Evolutionary conservation across 2,329 filamentous ascomycete genomes (phyloP).

Genomic region (Ceratocystis diversiconidia): DNA sequence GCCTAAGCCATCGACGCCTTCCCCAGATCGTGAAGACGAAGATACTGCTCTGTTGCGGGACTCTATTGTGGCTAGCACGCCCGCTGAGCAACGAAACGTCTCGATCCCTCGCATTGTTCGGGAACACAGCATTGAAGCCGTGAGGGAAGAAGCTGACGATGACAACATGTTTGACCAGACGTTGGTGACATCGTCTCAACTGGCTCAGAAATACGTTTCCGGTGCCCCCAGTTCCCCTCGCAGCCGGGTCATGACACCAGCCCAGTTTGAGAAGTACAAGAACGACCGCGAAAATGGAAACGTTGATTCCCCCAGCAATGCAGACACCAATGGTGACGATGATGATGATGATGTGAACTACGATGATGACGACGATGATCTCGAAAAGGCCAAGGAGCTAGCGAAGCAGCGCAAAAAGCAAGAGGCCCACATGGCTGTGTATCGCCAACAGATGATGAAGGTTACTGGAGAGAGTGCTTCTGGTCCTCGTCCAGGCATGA

Average conservation of each 20-base stretch:
- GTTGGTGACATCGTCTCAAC: slow-evolving; percentile 27
- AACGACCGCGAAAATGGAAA: slow-evolving; percentile 52
- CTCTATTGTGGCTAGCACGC: slow-evolving; percentile 35
- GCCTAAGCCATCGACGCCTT: slow-evolving; percentile 24
- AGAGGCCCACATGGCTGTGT: slow-evolving; percentile 77
- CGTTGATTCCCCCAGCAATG: slow-evolving; percentile 25
- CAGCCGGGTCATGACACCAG: slow-evolving; percentile 79
- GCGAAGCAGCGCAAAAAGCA: slow-evolving; percentile 72
- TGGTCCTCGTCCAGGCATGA: slow-evolving; percentile 38
- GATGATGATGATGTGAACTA: slow-evolving; percentile 52
- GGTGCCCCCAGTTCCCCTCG: slow-evolving; percentile 30
- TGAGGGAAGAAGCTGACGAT: slow-evolving; percentile 25
- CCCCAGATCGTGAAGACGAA: slow-evolving; percentile 35
- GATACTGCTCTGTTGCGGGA: slow-evolving; percentile 40
- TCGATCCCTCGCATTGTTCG: background rate
- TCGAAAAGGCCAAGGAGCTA: slow-evolving; percentile 57
- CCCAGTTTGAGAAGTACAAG: slow-evolving; percentile 70
- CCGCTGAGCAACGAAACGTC: slow-evolving; percentile 21
- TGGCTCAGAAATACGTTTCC: slow-evolving; percentile 26
- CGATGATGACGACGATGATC: slow-evolving; percentile 64
- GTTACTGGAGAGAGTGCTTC: slow-evolving; percentile 47
- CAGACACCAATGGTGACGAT: slow-evolving; percentile 40
- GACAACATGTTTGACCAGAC: slow-evolving; percentile 43
- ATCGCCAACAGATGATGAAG: slow-evolving; percentile 94
- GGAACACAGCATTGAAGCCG: background rate